Conservation (phyloP, 495 filamentous ascomycete species). For the Penicillium cataractarum region DNA sequence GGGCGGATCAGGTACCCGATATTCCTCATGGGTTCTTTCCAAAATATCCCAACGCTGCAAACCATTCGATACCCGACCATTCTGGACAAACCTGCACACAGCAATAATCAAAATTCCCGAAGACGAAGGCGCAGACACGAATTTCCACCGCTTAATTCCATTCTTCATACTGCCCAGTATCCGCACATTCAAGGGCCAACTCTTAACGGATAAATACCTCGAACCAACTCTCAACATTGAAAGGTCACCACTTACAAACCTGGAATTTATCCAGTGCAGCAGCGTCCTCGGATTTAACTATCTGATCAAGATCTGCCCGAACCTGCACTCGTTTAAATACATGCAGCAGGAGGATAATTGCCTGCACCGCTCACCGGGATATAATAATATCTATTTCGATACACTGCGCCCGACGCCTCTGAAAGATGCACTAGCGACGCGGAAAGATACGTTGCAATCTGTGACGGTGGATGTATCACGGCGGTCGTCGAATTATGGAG, state of each 20-base stretch:
- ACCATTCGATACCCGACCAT: neutral
- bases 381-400: neutral
- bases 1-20: neutral
- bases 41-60: neutral
- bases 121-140: neutral
- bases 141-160: neutral
- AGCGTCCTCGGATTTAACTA: neutral
- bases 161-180: neutral
- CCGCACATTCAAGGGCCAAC: neutral
- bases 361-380: neutral
- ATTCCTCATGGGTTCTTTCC: neutral
- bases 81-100: neutral
- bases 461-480: neutral
- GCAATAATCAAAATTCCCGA: neutral
- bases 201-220: neutral
- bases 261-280: neutral
- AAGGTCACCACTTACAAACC: neutral
- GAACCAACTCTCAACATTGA: neutral
- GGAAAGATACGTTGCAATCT: neutral
- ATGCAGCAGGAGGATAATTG: neutral
- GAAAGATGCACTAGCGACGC: neutral
- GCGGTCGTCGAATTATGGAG: neutral
- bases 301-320: neutral
- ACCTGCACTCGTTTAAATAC: neutral
- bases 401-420: neutral